Evolutionary conservation across 106 monocot genomes (phyloP), one percentile per base, ranked within the genome.

Genomic region (Dioscorea dumetorum): DNA sequence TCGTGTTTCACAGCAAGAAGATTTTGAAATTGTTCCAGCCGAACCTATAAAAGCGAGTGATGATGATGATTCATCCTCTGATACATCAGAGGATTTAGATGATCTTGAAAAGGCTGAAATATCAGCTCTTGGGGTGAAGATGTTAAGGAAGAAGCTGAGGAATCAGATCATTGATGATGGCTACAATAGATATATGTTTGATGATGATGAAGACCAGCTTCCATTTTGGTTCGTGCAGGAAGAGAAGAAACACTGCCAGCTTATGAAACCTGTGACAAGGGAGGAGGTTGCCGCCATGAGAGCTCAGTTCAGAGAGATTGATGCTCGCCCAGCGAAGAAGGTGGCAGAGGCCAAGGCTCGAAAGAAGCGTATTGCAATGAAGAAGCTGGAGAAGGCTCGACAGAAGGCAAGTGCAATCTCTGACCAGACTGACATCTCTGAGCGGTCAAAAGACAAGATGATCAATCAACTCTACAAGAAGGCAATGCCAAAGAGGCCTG

Each of bases 321-420:
- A 97, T 59, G 88, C 88, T 8, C 83, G 95, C 4, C 95, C 95
- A 13, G 85, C 91, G 0, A 97, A 97, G 76, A 97, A 97, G 67
- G 95, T 97, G 9, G 95, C 95, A 10, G 71, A 97, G 64, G 95
- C 95, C 5, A 97, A 91, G 66, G 91, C 88, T 5, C 61, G 95
- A 58, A 97, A 97, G 80, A 91, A 97, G 63, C 72, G 80, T 1
- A 78, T 34, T 17, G 82, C 78, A 0, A 83, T 84, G 88, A 97
- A 72, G 69, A 85, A 82, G 71, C 48, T 91, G n/a, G 88, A 91
- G 18, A 97, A 88, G 63, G 95, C 76, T 6, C 70, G 81, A 7
- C 70, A 91, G 70, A 97, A 91, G 73, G 81, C 91, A 1, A 76
- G 77, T 64, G 71, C 85, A 19, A 89, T 97, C 32, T 71, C 91